Evolutionary conservation across 2,329 filamentous ascomycete species (phyloP), one percentile per base, ranked within the genome.

Genomic region (Pestalotiopsis sp.): DNA sequence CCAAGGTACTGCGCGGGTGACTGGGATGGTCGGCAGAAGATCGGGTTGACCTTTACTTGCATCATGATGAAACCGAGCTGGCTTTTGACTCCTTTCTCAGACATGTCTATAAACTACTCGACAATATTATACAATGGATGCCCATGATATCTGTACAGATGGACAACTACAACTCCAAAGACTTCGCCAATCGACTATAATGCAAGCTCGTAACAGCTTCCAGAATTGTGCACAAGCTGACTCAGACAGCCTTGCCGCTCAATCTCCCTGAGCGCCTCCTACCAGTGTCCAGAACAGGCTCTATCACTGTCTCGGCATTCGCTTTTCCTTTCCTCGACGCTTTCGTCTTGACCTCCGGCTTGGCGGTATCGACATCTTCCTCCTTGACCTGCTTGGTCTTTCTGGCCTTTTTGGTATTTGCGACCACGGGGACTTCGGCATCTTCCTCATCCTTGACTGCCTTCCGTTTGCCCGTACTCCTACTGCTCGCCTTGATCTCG

Each of bases 191-290:
- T 7, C n/a, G 17, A 3, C 41, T 52, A n/a, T 3, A 52, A 4
- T 20, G 20, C 41, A 20, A 52, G 17, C 20, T n/a, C 5, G 20
- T n/a, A 9, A 20, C n/a, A n/a, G n/a, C n/a, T n/a, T n/a, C n/a
- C n/a, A n/a, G n/a, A n/a, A n/a, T n/a, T n/a, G n/a, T n/a, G n/a
- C n/a, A 17, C 45, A n/a, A n/a, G 45, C 20, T 52, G n/a, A 3
- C 27, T 27, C 20, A 59, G 23, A 12, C 4, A 2, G 27, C 11
- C 36, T 39, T 63, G 60, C 60, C 4, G 27, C 36, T 74, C 2
- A 78, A 71, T 73, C 75, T 69, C 66, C 72, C 49, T 68, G 79
- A 69, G 66, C 77, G 67, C 72, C 75, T 66, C 76, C 78, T 62
- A 65, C 74, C 66, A 20, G 64, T 23, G 7, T 72, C 71, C 52